Base-by-base conservation (phyloP, 495 filamentous ascomycete species). In the Neurospora sp. region DNA sequence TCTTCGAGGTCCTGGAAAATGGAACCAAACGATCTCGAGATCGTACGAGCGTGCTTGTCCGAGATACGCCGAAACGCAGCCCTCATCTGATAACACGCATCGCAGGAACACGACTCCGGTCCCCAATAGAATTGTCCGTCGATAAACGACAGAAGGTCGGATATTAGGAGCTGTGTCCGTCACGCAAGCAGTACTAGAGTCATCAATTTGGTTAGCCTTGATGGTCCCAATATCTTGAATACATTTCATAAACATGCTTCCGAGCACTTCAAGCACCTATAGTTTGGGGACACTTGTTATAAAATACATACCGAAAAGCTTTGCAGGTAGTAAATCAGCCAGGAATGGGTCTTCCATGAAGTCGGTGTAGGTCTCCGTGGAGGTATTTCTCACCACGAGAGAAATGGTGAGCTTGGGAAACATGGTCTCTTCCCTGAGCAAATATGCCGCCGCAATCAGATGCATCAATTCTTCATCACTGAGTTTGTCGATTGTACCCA, bases 31-130 rank as follows among this genome's bases (percentile, higher is more conserved):
- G 42, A 3, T 0, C 42, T 44, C 7, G 9, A 44, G 0, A 4
- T 44, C 0, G 42, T n/a, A 44, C 0, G 16, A 4, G 0, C 18
- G 9, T n/a, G 7, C 0, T 0, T n/a, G 18, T 44, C 42, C 16
- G 16, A n/a, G 9, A n/a, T 44, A 44, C 16, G 42, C 42, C 18
- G 42, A n/a, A 44, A 44, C 0, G 18, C 16, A 6, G 42, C 16
- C 42, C 42, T 44, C 16, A 44, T 2, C 16, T n/a, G 0, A 44
- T 9, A n/a, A 44, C 6, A 44, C 0, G 42, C 7, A 9, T n/a
- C 18, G 18, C 18, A n/a, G 18, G 7, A 44, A 44, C 42, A 44
- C 18, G 18, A 44, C 18, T 44, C 42, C 18, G 42, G 1, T 18
- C 16, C 42, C 42, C 42, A 44, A 44, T n/a, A 44, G 18, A 18